These are phyloP conservation scores for Aspergillus coremiiformis DNA, from an alignment of 495 filamentous ascomycete species.

Conservation along the genomic window DNA sequence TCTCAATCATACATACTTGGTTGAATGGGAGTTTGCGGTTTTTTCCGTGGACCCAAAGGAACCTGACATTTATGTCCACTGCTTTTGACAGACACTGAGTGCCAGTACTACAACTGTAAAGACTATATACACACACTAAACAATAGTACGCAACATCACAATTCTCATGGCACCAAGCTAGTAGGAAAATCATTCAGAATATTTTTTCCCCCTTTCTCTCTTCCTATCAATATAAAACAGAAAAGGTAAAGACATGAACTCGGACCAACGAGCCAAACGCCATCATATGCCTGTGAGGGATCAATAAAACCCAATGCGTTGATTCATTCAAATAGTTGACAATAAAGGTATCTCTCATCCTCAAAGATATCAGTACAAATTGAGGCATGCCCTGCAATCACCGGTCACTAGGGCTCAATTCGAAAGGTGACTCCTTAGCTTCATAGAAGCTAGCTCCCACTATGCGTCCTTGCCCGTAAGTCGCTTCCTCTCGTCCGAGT, in stretches of 20 bases:
- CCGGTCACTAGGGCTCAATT: neutral
- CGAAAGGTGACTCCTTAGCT: neutral
- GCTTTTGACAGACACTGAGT: too few species aligned
- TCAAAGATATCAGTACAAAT: slow-evolving; percentile 10
- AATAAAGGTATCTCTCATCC: neutral
- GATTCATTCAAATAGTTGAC: slow-evolving; percentile 3
- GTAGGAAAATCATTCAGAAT: too few species aligned
- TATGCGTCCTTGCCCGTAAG: slow-evolving; percentile 47
- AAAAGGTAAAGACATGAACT: slow-evolving; percentile 5
- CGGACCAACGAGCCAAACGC: slow-evolving; percentile 12
- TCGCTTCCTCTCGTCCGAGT: slow-evolving; percentile 51
- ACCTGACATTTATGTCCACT: too few species aligned
- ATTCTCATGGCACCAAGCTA: too few species aligned
- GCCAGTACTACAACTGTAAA: too few species aligned
- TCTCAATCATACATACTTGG: too few species aligned
- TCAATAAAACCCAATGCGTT: slow-evolving; percentile 8
- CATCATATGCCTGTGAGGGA: slow-evolving; percentile 16
- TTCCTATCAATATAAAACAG: neutral
- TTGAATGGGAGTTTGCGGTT: too few species aligned
- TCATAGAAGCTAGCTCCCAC: neutral
- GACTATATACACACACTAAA: too few species aligned
- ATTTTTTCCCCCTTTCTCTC: neutral
- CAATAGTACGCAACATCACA: too few species aligned
- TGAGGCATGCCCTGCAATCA: neutral
- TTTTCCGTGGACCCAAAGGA: too few species aligned